Percentiles rank a stretch among this genome's conserved stretches.
Evolutionary conservation across 2,329 filamentous ascomycete genomes (phyloP).

Genomic region (Fusarium drepaniforme): DNA sequence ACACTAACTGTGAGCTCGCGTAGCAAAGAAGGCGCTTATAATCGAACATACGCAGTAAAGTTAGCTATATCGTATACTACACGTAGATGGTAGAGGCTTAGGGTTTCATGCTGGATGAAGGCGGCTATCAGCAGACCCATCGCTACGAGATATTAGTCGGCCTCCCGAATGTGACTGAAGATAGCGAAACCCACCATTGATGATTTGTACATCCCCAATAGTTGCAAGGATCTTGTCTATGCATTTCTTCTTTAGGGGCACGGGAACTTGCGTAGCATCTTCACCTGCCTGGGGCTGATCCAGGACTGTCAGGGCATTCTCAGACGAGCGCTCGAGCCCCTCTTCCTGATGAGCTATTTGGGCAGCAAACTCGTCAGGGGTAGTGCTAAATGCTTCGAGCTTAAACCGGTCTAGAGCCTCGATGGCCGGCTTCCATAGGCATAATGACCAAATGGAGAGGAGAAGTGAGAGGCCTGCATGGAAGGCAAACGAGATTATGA

Average conservation of each 20-base stretch:
- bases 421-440: neutral
- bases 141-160: neutral
- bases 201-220: neutral
- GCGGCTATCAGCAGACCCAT: neutral
- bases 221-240: neutral
- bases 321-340: too few relatives aligned
- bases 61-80: neutral
- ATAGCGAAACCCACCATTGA: neutral
- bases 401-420: neutral
- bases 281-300: neutral
- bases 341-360: too few relatives aligned
- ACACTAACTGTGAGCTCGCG: neutral
- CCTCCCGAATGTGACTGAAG: neutral
- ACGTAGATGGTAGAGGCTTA: neutral
- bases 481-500: neutral
- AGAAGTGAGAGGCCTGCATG: neutral
- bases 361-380: neutral
- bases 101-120: neutral
- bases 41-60: neutral
- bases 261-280: neutral
- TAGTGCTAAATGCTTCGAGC: too few relatives aligned
- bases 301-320: neutral
- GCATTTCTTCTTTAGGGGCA: neutral
- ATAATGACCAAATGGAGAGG: neutral
- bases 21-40: neutral